Evolutionary conservation across 2,329 filamentous ascomycete genomes (phyloP).

Genomic region (Ophiostoma novo-ulmi): DNA sequence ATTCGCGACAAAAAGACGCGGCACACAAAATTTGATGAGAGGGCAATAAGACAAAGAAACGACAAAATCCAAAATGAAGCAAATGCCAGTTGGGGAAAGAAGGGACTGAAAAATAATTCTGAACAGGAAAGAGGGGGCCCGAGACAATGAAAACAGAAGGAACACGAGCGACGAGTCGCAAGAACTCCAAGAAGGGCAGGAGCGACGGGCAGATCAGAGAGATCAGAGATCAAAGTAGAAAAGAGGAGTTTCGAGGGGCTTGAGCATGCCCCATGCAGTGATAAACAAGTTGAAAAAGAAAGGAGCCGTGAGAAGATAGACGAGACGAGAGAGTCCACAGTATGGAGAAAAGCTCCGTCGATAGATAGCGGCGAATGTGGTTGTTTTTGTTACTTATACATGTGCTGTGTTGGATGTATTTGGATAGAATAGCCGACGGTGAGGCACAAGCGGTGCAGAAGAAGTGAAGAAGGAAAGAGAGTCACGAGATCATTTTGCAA

Average conservation of each 20-base stretch:
- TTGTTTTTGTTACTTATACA: constrained; percentile 4
- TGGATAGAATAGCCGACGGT: neutral
- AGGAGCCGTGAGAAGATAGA: constrained; percentile 4
- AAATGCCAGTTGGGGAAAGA: neutral
- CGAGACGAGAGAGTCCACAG: neutral
- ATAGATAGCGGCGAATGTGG: constrained; percentile 10
- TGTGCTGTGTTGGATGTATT: neutral
- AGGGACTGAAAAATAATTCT: neutral
- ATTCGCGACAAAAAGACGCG: constrained; percentile 4
- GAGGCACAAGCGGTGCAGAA: neutral
- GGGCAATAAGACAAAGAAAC: neutral
- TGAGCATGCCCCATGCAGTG: constrained; percentile 1
- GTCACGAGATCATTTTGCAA: neutral
- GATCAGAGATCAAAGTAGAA: neutral
- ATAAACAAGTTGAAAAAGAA: constrained; percentile 10
- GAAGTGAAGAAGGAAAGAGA: neutral
- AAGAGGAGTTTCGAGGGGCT: neutral
- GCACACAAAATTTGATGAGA: neutral
- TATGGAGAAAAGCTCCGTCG: constrained; percentile 7
- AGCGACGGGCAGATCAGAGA: constrained; percentile 1
- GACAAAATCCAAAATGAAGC: neutral
- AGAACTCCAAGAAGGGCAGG: neutral
- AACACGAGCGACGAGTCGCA: neutral
- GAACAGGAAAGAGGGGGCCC: neutral
- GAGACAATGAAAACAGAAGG: constrained; percentile 5